phyloP scores from a whole-genome alignment of 495 filamentous ascomycete species.

The Hypoxylon lenormandii region DNA sequence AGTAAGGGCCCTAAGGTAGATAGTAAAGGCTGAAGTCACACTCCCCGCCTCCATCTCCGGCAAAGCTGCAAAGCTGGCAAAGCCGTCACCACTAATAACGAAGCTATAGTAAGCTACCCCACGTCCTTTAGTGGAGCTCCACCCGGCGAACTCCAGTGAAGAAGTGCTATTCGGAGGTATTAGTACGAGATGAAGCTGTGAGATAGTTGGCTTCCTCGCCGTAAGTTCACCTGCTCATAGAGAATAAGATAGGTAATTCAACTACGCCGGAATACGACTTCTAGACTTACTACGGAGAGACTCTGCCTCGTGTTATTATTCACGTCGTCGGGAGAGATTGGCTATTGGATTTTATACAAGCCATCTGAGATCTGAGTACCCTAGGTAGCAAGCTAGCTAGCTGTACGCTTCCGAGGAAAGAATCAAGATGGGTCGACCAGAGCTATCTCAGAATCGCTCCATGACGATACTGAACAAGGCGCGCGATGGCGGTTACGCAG shows the following conservation, averaged over 20 bases:
- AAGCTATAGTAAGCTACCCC: conserved; percentile 26
- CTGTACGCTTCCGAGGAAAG: too few species aligned
- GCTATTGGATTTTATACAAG: too few species aligned
- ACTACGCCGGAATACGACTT: background rate
- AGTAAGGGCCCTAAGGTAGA: background rate
- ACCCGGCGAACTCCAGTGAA: background rate
- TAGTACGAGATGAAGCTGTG: background rate
- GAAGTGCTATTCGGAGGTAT: background rate
- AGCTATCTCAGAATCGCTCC: conserved; percentile 70
- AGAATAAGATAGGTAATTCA: background rate
- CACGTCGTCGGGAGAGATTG: too few species aligned
- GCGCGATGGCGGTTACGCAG: conserved; percentile 72
- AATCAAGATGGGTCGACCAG: conserved; percentile 64
- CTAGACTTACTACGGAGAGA: background rate
- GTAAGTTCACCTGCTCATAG: background rate
- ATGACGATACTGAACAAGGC: conserved; percentile 76
- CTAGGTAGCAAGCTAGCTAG: too few species aligned
- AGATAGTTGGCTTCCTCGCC: background rate
- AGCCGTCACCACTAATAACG: conserved; percentile 14
- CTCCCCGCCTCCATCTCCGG: conserved; percentile 11
- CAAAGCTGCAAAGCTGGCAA: conserved; percentile 36
- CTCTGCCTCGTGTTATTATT: too few species aligned
- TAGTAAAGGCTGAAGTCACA: conserved; percentile 4
- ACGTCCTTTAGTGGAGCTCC: conserved; percentile 29
- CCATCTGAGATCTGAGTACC: too few species aligned